Conservation (phyloP, 2,329 filamentous ascomycete genomes). For the Balansia obtecta region DNA sequence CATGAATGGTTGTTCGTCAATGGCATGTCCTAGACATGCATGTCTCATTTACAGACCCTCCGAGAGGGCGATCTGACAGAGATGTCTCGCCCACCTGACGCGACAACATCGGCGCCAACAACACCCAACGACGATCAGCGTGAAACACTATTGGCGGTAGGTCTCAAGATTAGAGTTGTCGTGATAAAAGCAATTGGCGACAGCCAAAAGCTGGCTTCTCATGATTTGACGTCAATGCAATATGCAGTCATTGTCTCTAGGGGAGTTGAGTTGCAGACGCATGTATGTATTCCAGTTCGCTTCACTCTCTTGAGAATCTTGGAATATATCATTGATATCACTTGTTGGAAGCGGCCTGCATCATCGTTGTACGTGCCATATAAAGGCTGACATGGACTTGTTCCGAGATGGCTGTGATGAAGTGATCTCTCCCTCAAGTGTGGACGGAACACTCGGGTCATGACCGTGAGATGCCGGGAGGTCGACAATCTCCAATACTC, state of each 20-base stretch:
- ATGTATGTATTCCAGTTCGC: too few species aligned
- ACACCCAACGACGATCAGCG: background rate
- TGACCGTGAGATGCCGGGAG: too few species aligned
- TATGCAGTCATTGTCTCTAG: background rate
- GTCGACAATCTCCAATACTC: too few species aligned
- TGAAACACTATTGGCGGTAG: background rate
- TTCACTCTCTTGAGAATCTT: too few species aligned
- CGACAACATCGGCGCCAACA: constrained; percentile 5
- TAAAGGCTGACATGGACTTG: too few species aligned
- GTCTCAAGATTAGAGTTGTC: background rate
- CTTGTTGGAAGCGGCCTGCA: too few species aligned
- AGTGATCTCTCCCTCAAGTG: too few species aligned
- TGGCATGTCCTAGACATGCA: constrained; percentile 24
- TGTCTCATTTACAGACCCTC: constrained; percentile 24
- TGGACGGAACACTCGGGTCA: too few species aligned
- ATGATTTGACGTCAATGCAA: background rate
- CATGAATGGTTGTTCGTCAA: constrained; percentile 11
- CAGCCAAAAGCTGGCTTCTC: background rate
- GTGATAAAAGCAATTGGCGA: background rate
- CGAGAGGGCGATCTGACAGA: constrained; percentile 21
- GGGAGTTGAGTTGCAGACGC: background rate
- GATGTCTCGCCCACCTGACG: constrained; percentile 12
- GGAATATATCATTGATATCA: too few species aligned
- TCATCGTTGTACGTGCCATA: too few species aligned
- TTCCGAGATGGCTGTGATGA: too few species aligned